Conservation (phyloP, 2,329 filamentous ascomycete genomes). For the Diaporthe ilicicola region DNA sequence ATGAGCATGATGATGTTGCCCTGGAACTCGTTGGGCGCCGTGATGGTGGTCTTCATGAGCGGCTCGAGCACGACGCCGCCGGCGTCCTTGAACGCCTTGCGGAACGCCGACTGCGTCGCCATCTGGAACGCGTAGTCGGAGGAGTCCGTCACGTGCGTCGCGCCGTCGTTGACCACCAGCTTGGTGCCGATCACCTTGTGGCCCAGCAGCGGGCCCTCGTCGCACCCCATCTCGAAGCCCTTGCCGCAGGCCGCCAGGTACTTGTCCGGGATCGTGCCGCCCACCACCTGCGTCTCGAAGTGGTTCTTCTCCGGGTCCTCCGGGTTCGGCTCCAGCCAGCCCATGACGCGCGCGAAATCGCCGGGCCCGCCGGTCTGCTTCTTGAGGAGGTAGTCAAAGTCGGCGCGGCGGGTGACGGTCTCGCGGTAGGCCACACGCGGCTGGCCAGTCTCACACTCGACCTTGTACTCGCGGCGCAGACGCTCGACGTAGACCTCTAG, state of each 20-base stretch:
- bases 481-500: constrained; percentile 98
- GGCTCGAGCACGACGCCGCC: constrained; percentile 90
- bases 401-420: constrained; percentile 80
- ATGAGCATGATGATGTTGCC: constrained; percentile 92
- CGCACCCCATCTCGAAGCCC: constrained; percentile 84
- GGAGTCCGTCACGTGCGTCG: constrained; percentile 97
- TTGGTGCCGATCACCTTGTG: constrained; percentile 89
- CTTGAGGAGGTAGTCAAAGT: constrained; percentile 93
- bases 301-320: constrained; percentile 76
- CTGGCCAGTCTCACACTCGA: constrained; percentile 94
- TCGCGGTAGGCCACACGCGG: constrained; percentile 97
- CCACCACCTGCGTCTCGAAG: constrained; percentile 88
- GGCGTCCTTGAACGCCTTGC: constrained; percentile 86
- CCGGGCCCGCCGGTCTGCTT: constrained; percentile 96
- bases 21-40: constrained; percentile 96
- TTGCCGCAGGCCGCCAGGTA: constrained; percentile 95
- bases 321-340: constrained; percentile 86
- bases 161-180: constrained; percentile 96
- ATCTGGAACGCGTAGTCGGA: constrained; percentile 96
- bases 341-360: constrained; percentile 92
- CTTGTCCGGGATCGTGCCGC: constrained; percentile 94
- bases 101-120: constrained; percentile 95
- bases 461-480: constrained; percentile 94
- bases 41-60: constrained; percentile 97
- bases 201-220: constrained; percentile 89